These are phyloP conservation scores for Puccinia novopanici DNA, from an alignment of 1,284 basidiomycete species.

Conservation along the genomic window DNA sequence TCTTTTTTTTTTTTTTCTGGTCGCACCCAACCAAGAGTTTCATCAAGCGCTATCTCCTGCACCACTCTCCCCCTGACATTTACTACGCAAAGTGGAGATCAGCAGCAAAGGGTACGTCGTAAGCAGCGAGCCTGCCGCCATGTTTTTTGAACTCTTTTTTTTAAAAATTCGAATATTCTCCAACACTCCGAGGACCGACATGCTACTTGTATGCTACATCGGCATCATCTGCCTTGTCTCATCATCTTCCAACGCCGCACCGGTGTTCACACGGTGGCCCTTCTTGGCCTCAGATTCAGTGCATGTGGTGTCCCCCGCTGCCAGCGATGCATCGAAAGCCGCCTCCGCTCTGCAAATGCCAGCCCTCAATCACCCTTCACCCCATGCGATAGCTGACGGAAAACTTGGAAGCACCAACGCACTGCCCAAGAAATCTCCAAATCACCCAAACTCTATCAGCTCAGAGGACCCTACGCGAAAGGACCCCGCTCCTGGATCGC, in stretches of 20 bases:
- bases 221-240: not conserved
- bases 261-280: not conserved
- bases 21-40: not conserved
- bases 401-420: not conserved
- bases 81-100: too few species aligned
- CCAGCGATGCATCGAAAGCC: too few species aligned
- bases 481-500: not conserved
- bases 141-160: not conserved
- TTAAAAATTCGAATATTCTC: not conserved
- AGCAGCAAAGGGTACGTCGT: too few species aligned
- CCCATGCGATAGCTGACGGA: not conserved
- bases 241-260: conserved; percentile 10
- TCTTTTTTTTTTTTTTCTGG: not conserved
- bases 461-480: not conserved
- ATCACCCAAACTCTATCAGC: too few species aligned
- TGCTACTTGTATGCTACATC: not conserved
- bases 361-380: not conserved
- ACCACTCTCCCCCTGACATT: too few species aligned
- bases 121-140: not conserved
- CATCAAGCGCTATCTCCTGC: not conserved
- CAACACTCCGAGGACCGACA: not conserved
- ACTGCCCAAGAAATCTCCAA: too few species aligned
- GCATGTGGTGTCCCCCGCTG: not conserved
- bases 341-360: not conserved
- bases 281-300: not conserved